These are phyloP conservation scores for Manihot esculenta DNA, from an alignment of 441 rosid genomes.

Conservation along the genomic window DNA sequence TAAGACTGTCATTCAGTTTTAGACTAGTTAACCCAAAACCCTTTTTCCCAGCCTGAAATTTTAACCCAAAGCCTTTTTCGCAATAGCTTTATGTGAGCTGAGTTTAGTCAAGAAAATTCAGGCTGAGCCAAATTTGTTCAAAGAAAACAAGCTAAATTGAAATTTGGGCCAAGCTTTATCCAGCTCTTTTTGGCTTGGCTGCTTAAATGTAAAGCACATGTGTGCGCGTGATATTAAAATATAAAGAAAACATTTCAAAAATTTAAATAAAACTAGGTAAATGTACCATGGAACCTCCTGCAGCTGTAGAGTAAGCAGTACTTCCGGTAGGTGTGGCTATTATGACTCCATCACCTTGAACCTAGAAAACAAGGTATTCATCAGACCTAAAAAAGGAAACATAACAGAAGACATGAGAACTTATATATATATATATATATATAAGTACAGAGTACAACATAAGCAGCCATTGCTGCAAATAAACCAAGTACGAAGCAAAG, in stretches of 20 bases:
- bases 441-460: constrained; percentile 7
- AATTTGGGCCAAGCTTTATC: no score
- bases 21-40: no score
- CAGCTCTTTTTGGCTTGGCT: no score
- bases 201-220: no score
- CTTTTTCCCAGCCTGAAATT: no score
- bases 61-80: no score
- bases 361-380: constrained; percentile 42
- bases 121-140: no score
- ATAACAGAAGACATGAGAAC: neutral
- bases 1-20: no score
- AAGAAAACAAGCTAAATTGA: no score
- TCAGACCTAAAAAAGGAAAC: constrained; percentile 11
- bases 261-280: constrained; percentile 5
- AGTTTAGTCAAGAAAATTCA: no score
- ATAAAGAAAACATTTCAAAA: neutral
- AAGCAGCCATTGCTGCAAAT: neutral
- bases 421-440: neutral
- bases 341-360: constrained; percentile 98
- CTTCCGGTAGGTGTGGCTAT: constrained; percentile 99
- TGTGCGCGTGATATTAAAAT: no score
- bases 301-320: constrained; percentile 98
- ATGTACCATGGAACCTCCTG: constrained; percentile 97
- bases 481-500: neutral
- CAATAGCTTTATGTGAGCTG: no score